Conservation (phyloP, 139 green algal species). For the Tetratostichococcus sp. region DNA sequence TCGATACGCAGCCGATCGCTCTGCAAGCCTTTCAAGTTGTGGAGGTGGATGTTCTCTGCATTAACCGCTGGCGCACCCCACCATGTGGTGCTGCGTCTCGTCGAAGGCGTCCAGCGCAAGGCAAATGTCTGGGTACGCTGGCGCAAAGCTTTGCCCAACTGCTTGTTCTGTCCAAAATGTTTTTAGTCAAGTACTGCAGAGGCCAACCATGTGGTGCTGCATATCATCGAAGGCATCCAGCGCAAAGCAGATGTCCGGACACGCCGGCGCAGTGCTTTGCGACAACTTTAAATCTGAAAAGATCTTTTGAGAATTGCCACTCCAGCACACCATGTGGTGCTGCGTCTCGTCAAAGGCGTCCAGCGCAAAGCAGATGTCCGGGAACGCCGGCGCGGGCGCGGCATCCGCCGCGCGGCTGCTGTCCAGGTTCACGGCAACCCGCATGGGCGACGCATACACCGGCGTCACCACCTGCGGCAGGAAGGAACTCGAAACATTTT, state of each 20-base stretch:
- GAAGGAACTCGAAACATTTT: no score
- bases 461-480: constrained; percentile 27
- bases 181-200: no score
- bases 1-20: no score
- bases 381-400: constrained; percentile 45
- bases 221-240: constrained; percentile 75
- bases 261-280: no score
- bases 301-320: no score
- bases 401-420: constrained; percentile 18
- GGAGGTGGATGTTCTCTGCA: no score
- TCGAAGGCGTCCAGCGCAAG: neutral
- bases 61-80: no score
- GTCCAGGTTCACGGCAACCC: constrained; percentile 56
- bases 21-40: no score
- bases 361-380: constrained; percentile 74
- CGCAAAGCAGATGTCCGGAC: constrained; percentile 75
- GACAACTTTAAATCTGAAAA: constrained; percentile 1
- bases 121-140: neutral
- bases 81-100: neutral
- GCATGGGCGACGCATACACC: constrained; percentile 50
- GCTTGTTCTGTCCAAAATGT: no score
- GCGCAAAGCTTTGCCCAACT: no score
- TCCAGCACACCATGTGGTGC: constrained; percentile 43
- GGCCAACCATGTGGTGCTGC: no score
- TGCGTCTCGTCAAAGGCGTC: constrained; percentile 69